phyloP scores from a whole-genome alignment of 192 early-diverging fungal genomes.

The Phycomyces nitens region DNA sequence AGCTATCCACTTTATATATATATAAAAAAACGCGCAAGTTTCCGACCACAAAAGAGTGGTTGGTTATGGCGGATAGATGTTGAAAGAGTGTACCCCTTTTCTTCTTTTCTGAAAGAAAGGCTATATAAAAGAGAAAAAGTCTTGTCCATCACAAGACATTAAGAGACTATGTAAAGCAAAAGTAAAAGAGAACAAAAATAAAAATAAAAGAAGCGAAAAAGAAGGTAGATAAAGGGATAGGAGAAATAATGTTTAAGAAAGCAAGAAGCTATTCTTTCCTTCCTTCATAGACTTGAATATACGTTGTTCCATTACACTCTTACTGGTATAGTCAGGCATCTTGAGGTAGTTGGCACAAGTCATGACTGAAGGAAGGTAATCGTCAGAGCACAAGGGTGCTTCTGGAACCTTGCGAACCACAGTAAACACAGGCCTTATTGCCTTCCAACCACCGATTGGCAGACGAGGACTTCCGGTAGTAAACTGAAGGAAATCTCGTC shows the following conservation, averaged over 20 bases:
- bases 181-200: background rate
- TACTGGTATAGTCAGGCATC: constrained; percentile 76
- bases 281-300: constrained; percentile 74
- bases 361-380: constrained; percentile 92
- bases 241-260: constrained; percentile 44
- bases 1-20: no score
- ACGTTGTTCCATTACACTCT: constrained; percentile 59
- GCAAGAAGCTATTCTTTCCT: constrained; percentile 77
- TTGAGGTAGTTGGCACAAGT: constrained; percentile 95
- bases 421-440: constrained; percentile 76
- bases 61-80: no score
- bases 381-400: constrained; percentile 62
- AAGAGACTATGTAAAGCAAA: background rate
- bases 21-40: no score
- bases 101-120: background rate
- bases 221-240: background rate
- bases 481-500: constrained; percentile 81
- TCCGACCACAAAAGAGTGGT: no score
- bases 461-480: constrained; percentile 87
- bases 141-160: background rate
- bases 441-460: constrained; percentile 84
- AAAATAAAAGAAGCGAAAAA: background rate
- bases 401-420: constrained; percentile 79
- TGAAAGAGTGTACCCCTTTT: no score
- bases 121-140: background rate